A percentile compares a stretch with the other conserved stretches of the same genome.
Evolutionary conservation across 2,329 filamentous ascomycete species (phyloP).

Genomic region (Claviceps africana): DNA sequence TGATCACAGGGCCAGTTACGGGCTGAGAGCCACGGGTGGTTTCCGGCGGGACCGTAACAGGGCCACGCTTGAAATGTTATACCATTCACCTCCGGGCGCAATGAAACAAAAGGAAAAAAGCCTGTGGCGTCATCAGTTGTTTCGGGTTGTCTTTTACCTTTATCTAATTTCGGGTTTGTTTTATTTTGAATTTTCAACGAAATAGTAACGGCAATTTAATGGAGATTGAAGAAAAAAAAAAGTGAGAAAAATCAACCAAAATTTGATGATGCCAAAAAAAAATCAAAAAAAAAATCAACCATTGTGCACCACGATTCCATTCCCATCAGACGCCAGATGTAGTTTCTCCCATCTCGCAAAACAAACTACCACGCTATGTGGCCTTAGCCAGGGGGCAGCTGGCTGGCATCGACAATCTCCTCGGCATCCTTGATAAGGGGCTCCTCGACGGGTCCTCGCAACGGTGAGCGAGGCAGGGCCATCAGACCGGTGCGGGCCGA

Average conservation of each 20-base stretch:
- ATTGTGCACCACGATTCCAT: slow-evolving; percentile 5
- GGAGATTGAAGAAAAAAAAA: slow-evolving; percentile 3
- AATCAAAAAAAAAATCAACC: background rate
- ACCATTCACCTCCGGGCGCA: background rate
- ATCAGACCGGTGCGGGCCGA: slow-evolving; percentile 91
- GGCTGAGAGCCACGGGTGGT: too few species aligned
- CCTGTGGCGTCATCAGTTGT: slow-evolving; percentile 3
- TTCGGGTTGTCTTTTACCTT: slow-evolving; percentile 2
- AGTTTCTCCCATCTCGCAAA: background rate
- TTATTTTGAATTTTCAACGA: too few species aligned
- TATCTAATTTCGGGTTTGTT: background rate
- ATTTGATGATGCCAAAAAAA: background rate
- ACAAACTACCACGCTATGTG: background rate
- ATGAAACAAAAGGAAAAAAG: slow-evolving; percentile 5
- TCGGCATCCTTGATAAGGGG: slow-evolving; percentile 68
- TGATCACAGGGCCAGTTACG: background rate
- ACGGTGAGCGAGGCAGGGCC: slow-evolving; percentile 85
- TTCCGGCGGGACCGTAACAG: too few species aligned
- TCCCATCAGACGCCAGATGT: slow-evolving; percentile 9
- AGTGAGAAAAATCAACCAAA: slow-evolving; percentile 7
- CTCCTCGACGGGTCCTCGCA: slow-evolving; percentile 61
- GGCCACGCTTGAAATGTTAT: slow-evolving; percentile 29
- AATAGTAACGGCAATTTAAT: too few species aligned
- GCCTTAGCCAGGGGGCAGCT: slow-evolving; percentile 73
- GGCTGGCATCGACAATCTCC: slow-evolving; percentile 87